Evolutionary conservation across 2,329 filamentous ascomycete genomes (phyloP).

Genomic region (Neofusicoccum ribis): DNA sequence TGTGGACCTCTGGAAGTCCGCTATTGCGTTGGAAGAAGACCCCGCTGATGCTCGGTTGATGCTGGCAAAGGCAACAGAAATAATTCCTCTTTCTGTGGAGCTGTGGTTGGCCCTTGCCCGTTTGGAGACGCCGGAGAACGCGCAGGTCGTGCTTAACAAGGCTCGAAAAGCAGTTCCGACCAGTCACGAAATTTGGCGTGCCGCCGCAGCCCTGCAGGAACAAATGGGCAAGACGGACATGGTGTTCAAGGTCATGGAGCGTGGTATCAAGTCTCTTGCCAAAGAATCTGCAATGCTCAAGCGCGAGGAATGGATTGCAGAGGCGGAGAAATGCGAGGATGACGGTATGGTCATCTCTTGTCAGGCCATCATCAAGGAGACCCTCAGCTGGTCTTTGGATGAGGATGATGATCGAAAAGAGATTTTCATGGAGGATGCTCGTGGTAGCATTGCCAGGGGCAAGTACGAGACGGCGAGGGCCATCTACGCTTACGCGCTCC

Average conservation of each 20-base stretch:
- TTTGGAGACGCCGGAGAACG: constrained; percentile 85
- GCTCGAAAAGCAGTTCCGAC: constrained; percentile 92
- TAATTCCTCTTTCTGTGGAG: constrained; percentile 91
- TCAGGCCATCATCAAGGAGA: constrained; percentile 86
- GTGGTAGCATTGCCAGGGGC: constrained; percentile 74
- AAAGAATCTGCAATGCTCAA: constrained; percentile 96
- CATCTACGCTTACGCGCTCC: constrained; percentile 87
- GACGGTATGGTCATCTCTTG: constrained; percentile 87
- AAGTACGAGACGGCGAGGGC: constrained; percentile 88
- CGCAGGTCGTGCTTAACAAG: constrained; percentile 91
- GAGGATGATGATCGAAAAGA: constrained; percentile 96
- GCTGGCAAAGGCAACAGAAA: constrained; percentile 90
- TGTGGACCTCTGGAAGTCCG: constrained; percentile 96
- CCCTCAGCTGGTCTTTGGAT: constrained; percentile 87
- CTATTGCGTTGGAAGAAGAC: constrained; percentile 92
- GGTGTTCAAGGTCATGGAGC: constrained; percentile 85
- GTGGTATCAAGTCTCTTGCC: constrained; percentile 82
- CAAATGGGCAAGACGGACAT: constrained; percentile 81
- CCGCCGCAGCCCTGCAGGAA: constrained; percentile 82
- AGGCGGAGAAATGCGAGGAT: constrained; percentile 92
- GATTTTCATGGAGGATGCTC: constrained; percentile 93
- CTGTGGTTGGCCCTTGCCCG: constrained; percentile 92
- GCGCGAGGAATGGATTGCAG: constrained; percentile 92
- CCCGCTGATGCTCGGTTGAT: constrained; percentile 83
- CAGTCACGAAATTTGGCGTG: constrained; percentile 95